phyloP scores from a whole-genome alignment of 495 filamentous ascomycete species.

The Daldinia decipiens region DNA sequence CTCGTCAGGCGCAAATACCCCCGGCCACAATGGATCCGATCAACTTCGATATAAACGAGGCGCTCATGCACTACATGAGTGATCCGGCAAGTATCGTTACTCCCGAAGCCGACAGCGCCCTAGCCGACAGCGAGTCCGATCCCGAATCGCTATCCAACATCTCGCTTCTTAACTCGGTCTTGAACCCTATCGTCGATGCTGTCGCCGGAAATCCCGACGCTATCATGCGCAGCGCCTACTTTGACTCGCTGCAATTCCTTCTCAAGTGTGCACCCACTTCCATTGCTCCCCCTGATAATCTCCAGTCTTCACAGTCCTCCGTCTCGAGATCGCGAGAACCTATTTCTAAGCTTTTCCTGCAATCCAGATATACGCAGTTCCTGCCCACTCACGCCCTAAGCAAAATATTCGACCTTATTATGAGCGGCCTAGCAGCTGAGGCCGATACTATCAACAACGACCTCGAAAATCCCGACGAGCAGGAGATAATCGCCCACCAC shows the following conservation, averaged over 20 bases:
- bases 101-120: constrained; percentile 83
- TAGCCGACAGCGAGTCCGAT: constrained; percentile 92
- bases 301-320: constrained; percentile 25
- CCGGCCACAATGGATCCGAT: constrained; percentile 74
- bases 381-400: constrained; percentile 83
- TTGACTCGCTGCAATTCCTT: constrained; percentile 94
- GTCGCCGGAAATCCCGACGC: constrained; percentile 92
- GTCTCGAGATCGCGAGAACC: constrained; percentile 41
- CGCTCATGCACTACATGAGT: constrained; percentile 93
- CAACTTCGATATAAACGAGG: constrained; percentile 93
- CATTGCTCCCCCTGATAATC: constrained; percentile 54
- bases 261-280: constrained; percentile 89
- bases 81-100: constrained; percentile 85
- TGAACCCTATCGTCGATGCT: constrained; percentile 94
- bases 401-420: constrained; percentile 92
- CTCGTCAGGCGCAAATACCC: constrained; percentile 36
- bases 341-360: constrained; percentile 72
- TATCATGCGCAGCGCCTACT: constrained; percentile 76
- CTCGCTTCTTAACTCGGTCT: constrained; percentile 79
- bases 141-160: constrained; percentile 81
- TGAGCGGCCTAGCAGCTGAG: constrained; percentile 92
- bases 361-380: constrained; percentile 80
- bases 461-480: constrained; percentile 84
- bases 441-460: constrained; percentile 87
- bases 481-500: constrained; percentile 84